Evolutionary conservation across 495 filamentous ascomycete species (phyloP).

Genomic region (Margaritispora aquatica): DNA sequence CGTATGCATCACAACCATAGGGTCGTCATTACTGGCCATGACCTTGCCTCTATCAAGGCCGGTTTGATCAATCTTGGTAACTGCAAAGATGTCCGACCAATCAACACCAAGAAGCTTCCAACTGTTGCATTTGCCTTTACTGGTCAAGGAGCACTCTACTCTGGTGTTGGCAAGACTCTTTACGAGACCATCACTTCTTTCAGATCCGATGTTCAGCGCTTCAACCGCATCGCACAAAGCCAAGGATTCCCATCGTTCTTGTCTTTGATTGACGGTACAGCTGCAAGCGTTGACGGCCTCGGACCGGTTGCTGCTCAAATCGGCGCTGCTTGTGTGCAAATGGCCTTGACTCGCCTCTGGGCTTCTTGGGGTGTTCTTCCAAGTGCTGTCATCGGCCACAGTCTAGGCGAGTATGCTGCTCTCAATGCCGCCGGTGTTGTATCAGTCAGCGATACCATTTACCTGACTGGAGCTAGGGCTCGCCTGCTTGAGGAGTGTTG

Average conservation of each 20-base stretch:
- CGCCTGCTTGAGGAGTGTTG: constrained; percentile 49
- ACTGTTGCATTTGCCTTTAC: constrained; percentile 64
- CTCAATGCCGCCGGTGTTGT: constrained; percentile 75
- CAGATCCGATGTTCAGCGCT: constrained; percentile 60
- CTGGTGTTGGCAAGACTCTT: constrained; percentile 64
- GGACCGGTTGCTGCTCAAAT: constrained; percentile 75
- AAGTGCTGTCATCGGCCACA: constrained; percentile 77
- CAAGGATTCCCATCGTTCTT: constrained; percentile 68
- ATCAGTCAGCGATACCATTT: constrained; percentile 71
- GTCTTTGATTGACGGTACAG: constrained; percentile 58
- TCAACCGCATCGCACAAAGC: constrained; percentile 58
- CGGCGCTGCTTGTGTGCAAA: constrained; percentile 72
- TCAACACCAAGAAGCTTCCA: constrained; percentile 26
- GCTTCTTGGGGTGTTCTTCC: constrained; percentile 70
- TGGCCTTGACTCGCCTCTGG: constrained; percentile 81
- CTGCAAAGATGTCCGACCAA: not conserved
- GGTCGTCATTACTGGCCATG: constrained; percentile 51
- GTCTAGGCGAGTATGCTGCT: constrained; percentile 82
- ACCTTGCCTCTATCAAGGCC: constrained; percentile 36
- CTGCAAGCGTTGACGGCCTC: constrained; percentile 48
- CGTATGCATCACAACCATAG: constrained; percentile 78
- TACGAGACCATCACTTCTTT: constrained; percentile 62
- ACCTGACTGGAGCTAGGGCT: constrained; percentile 72
- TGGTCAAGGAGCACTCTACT: constrained; percentile 62
- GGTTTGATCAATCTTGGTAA: constrained; percentile 24